A percentile compares a stretch with the other conserved stretches of the same genome.
phyloP scores from a whole-genome alignment of 495 filamentous ascomycete species.

The Chaetomidium leptoderma region DNA sequence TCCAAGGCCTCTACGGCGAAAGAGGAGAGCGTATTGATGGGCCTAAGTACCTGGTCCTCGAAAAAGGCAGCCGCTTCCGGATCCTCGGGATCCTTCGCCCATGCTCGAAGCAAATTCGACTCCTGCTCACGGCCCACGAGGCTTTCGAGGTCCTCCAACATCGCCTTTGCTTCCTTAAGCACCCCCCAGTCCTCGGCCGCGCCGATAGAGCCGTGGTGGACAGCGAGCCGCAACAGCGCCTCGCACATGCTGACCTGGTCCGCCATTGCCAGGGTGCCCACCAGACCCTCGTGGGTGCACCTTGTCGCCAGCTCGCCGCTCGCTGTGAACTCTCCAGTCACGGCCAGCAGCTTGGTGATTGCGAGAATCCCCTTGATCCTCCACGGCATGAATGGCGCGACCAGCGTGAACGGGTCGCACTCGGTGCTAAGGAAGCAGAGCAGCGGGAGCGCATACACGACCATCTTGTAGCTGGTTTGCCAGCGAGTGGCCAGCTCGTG shows the following conservation, averaged over 20 bases:
- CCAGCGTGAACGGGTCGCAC: conserved; percentile 34
- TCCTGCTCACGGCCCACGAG: conserved; percentile 36
- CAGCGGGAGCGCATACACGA: conserved; percentile 34
- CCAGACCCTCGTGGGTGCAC: conserved; percentile 25
- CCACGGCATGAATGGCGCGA: conserved; percentile 37
- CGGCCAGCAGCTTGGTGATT: conserved; percentile 37
- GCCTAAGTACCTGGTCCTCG: conserved; percentile 33
- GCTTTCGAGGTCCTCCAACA: conserved; percentile 38
- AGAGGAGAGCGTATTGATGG: conserved; percentile 33
- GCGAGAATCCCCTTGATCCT: conserved; percentile 38
- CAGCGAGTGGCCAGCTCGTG: conserved; percentile 24
- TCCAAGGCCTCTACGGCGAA: conserved; percentile 38
- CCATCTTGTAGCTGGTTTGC: conserved; percentile 25
- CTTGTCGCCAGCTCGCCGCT: conserved; percentile 17
- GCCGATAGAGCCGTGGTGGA: conserved; percentile 30
- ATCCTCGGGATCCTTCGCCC: conserved; percentile 34
- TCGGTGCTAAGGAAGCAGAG: conserved; percentile 36
- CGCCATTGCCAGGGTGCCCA: conserved; percentile 25
- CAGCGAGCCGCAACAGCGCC: conserved; percentile 32
- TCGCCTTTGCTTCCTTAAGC: conserved; percentile 29
- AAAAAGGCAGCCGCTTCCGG: conserved; percentile 35
- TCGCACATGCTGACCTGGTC: conserved; percentile 45
- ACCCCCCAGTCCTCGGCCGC: conserved; percentile 37
- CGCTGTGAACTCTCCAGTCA: conserved; percentile 27
- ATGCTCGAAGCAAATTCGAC: conserved; percentile 32